These are phyloP conservation scores for Heliosperma pusillum DNA, from an alignment of 148 eudicot species.

Conservation along the genomic window DNA sequence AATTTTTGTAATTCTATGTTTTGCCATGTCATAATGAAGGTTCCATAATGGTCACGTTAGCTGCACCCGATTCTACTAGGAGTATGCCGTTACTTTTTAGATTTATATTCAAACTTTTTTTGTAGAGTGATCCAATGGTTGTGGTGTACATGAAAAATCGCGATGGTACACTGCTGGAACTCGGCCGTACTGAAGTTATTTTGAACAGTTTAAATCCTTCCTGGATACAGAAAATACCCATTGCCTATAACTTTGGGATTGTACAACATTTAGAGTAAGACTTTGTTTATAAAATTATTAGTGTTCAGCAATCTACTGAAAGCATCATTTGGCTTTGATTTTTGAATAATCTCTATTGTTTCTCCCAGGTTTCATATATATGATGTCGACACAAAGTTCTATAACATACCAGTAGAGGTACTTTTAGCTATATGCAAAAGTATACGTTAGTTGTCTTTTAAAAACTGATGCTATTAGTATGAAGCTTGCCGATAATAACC, in stretches of 20 bases:
- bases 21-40: too few species aligned
- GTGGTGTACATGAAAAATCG: slow-evolving; percentile 65
- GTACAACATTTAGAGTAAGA: slow-evolving; percentile 72
- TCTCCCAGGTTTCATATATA: slow-evolving; percentile 63
- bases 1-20: too few species aligned
- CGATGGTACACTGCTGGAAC: slow-evolving; percentile 66
- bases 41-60: too few species aligned
- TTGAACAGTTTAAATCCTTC: slow-evolving; percentile 70
- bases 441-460: neutral
- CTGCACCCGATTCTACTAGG: too few species aligned
- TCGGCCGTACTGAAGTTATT: slow-evolving; percentile 97
- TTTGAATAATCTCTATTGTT: neutral
- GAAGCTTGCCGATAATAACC: neutral
- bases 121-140: slow-evolving; percentile 95
- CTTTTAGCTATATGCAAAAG: neutral
- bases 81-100: too few species aligned
- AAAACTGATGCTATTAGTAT: neutral
- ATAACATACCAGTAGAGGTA: slow-evolving; percentile 72
- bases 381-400: slow-evolving; percentile 75
- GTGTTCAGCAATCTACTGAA: neutral
- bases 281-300: neutral
- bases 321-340: slow-evolving; percentile 11
- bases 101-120: neutral
- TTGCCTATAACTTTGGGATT: slow-evolving; percentile 78
- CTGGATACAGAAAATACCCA: slow-evolving; percentile 69